Evolutionary conservation across 2,329 filamentous ascomycete species (phyloP).

Genomic region (Neofusicoccum ribis): DNA sequence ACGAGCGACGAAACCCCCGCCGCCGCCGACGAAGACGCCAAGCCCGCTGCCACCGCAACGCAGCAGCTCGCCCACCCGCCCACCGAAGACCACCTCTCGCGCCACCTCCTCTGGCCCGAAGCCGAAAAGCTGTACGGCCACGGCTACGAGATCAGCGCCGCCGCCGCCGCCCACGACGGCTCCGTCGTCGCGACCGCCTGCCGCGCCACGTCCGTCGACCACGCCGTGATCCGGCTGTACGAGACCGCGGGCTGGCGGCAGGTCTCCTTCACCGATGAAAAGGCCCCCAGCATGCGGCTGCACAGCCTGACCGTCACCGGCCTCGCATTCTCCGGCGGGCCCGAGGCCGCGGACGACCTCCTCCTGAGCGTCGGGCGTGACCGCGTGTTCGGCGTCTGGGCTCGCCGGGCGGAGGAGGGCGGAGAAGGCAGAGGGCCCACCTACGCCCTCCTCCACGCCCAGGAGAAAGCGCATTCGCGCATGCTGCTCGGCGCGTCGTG

Average conservation of each 20-base stretch:
- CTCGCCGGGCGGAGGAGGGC: slow-evolving; percentile 37
- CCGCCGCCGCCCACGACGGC: slow-evolving; percentile 71
- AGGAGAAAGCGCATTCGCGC: slow-evolving; percentile 82
- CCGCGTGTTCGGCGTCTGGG: slow-evolving; percentile 85
- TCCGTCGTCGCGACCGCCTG: slow-evolving; percentile 84
- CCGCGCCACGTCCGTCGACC: slow-evolving; percentile 86
- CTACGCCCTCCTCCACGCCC: slow-evolving; percentile 64
- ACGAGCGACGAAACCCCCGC: slow-evolving; percentile 42
- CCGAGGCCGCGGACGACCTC: slow-evolving; percentile 51
- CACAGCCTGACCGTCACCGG: slow-evolving; percentile 85
- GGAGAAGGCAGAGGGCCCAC: slow-evolving; percentile 35
- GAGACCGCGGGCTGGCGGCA: slow-evolving; percentile 87
- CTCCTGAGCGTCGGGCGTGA: slow-evolving; percentile 90
- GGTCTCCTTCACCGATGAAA: slow-evolving; percentile 63
- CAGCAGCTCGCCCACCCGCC: slow-evolving; percentile 69
- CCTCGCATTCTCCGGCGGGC: slow-evolving; percentile 67
- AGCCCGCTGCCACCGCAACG: slow-evolving; percentile 46
- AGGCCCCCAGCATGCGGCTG: slow-evolving; percentile 8
- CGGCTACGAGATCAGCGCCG: slow-evolving; percentile 89
- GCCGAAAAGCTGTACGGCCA: slow-evolving; percentile 96
- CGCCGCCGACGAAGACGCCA: slow-evolving; percentile 46
- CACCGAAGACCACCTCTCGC: slow-evolving; percentile 83
- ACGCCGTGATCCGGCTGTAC: slow-evolving; percentile 90
- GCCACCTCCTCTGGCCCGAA: slow-evolving; percentile 93
- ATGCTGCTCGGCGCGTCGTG: slow-evolving; percentile 92